phyloP scores from a whole-genome alignment of 2,329 filamentous ascomycete genomes.

The Apiospora kogelbergensis region DNA sequence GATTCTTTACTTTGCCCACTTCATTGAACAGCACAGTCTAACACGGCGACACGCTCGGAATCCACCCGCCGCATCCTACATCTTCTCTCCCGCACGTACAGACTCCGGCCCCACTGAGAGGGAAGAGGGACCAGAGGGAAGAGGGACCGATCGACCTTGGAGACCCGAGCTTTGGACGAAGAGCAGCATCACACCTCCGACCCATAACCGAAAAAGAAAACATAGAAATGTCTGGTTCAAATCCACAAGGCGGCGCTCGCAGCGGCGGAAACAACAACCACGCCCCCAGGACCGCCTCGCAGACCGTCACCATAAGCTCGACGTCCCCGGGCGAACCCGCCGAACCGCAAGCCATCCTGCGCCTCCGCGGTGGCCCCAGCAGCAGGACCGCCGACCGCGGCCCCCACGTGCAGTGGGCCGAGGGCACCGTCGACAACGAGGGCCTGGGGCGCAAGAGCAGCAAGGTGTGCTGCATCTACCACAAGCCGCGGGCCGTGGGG shows the following conservation, averaged over 20 bases:
- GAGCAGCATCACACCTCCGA: background rate
- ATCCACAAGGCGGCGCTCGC: background rate
- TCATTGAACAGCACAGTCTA: background rate
- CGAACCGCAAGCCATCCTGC: constrained; percentile 41
- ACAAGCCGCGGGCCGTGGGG: constrained; percentile 76
- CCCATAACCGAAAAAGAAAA: background rate
- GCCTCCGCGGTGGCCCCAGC: constrained; percentile 50
- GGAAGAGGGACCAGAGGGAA: too few species aligned
- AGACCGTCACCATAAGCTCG: constrained; percentile 5
- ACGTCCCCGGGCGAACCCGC: background rate
- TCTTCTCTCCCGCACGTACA: background rate
- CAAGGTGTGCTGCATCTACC: constrained; percentile 99
- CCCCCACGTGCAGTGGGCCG: constrained; percentile 84
- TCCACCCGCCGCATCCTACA: background rate
- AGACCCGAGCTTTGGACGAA: too few species aligned
- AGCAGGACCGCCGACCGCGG: constrained; percentile 27
- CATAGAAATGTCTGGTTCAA: background rate
- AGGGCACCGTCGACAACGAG: constrained; percentile 93
- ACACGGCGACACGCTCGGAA: background rate
- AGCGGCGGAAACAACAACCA: background rate
- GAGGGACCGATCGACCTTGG: too few species aligned
- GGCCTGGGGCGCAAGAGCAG: constrained; percentile 90
- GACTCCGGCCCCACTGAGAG: background rate
- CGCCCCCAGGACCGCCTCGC: background rate
- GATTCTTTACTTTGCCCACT: background rate